Evolutionary conservation across 108 stramenopile species (phyloP).

Genomic region (Skeletonema costatum): DNA sequence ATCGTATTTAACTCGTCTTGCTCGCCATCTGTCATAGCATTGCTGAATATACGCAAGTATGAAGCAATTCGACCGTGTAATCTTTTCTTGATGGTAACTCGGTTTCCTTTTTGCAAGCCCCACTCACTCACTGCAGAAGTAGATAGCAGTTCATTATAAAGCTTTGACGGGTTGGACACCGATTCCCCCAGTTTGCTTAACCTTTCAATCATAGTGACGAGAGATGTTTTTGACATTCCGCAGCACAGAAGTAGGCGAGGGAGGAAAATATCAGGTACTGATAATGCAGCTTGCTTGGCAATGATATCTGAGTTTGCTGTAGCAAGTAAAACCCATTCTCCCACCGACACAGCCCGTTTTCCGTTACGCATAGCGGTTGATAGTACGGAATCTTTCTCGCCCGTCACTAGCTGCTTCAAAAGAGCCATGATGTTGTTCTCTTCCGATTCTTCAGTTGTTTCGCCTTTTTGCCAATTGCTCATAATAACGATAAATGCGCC

Average conservation of each 20-base stretch:
- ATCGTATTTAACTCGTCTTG: slow-evolving; percentile 24
- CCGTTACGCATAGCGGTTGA: slow-evolving; percentile 51
- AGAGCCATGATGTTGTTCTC: slow-evolving; percentile 1
- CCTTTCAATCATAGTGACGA: slow-evolving; percentile 69
- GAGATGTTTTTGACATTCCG: slow-evolving; percentile 62
- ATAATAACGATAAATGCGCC: slow-evolving; percentile 22
- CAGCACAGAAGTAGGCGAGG: slow-evolving; percentile 80
- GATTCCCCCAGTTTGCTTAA: slow-evolving; percentile 60
- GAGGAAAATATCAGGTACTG: slow-evolving; percentile 64
- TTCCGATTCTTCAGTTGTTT: not conserved
- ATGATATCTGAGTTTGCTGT: slow-evolving; percentile 62
- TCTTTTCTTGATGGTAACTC: slow-evolving; percentile 49
- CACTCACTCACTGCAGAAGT: slow-evolving; percentile 69
- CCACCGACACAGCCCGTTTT: slow-evolving; percentile 56
- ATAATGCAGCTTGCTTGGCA: slow-evolving; percentile 62
- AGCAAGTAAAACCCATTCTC: slow-evolving; percentile 78
- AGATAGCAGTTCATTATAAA: slow-evolving; percentile 51
- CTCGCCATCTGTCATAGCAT: slow-evolving; percentile 1
- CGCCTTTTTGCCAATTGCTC: slow-evolving; percentile 33
- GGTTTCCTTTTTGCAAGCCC: slow-evolving; percentile 62
- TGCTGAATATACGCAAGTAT: slow-evolving; percentile 46
- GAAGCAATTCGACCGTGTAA: slow-evolving; percentile 68
- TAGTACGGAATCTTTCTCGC: slow-evolving; percentile 32
- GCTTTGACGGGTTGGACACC: slow-evolving; percentile 37
- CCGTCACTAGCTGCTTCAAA: slow-evolving; percentile 9